Conservation (phyloP, 1,139 yeast genomes). For the Hyphopichia fennica region DNA sequence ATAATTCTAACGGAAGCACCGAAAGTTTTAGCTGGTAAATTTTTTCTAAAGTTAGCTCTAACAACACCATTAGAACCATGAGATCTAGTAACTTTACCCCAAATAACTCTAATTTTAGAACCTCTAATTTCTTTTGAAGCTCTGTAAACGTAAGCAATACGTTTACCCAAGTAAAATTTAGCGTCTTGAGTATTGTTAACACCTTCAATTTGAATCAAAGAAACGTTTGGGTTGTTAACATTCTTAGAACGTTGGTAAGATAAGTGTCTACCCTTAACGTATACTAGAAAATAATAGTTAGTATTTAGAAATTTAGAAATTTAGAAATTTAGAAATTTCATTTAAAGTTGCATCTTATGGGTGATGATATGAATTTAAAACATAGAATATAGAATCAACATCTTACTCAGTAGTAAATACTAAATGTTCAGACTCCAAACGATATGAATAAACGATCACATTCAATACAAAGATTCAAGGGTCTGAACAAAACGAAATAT, state of each 20-base stretch:
- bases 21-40: constrained; percentile 99
- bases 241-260: constrained; percentile 99
- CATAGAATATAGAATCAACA: too few species aligned
- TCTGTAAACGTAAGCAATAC: constrained; percentile 99
- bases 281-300: constrained; percentile 63
- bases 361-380: too few species aligned
- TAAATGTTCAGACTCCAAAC: too few species aligned
- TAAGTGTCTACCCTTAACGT: constrained; percentile 99
- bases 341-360: constrained; percentile 1
- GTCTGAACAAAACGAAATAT: too few species aligned
- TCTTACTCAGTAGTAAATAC: too few species aligned
- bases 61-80: constrained; percentile 99
- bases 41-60: constrained; percentile 98
- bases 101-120: constrained; percentile 98
- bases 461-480: too few species aligned
- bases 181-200: constrained; percentile 91
- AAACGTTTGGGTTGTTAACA: constrained; percentile 97
- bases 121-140: constrained; percentile 98
- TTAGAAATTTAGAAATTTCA: neutral
- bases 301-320: constrained; percentile 24
- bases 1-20: constrained; percentile 99
- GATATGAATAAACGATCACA: too few species aligned
- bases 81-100: constrained; percentile 98
- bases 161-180: constrained; percentile 98
- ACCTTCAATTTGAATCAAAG: constrained; percentile 96